phyloP scores from a whole-genome alignment of 495 filamentous ascomycete genomes.

The Penicillium bovifimosum region DNA sequence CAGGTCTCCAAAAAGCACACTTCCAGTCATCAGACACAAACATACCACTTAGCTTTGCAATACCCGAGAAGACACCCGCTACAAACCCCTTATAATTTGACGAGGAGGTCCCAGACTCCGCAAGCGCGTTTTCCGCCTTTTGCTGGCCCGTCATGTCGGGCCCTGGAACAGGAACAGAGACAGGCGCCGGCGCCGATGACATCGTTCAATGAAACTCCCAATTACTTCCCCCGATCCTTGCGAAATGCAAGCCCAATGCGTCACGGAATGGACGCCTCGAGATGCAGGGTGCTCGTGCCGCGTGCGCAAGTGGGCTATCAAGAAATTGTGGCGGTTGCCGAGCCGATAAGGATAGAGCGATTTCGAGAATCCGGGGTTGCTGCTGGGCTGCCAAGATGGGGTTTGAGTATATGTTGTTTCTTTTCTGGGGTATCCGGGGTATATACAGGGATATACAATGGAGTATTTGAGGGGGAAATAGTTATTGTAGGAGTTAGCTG shows the following conservation, averaged over 20 bases:
- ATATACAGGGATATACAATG: neutral
- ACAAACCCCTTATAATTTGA: conserved; percentile 85
- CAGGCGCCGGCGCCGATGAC: conserved; percentile 25
- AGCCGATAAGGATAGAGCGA: conserved; percentile 1
- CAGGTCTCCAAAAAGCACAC: neutral
- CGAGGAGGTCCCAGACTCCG: conserved; percentile 19
- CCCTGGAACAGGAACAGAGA: conserved; percentile 11
- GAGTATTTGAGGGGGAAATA: conserved; percentile 8
- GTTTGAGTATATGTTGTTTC: neutral
- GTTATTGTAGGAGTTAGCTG: neutral
- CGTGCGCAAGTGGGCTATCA: neutral
- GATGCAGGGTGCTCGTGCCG: conserved; percentile 1
- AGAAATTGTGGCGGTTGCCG: neutral
- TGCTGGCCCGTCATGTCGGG: conserved; percentile 10
- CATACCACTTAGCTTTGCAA: conserved; percentile 82
- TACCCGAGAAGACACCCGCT: conserved; percentile 86
- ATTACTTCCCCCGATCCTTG: neutral
- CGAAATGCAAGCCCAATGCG: neutral
- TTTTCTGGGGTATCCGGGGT: neutral
- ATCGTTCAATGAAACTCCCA: conserved; percentile 7
- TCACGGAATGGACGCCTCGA: neutral
- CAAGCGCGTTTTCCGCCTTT: conserved; percentile 9
- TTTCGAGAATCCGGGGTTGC: neutral
- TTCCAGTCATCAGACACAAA: neutral
- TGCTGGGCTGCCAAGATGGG: conserved; percentile 9